Evolutionary conservation across 2,329 filamentous ascomycete genomes (phyloP).

Genomic region (Calonectria henricotiae): DNA sequence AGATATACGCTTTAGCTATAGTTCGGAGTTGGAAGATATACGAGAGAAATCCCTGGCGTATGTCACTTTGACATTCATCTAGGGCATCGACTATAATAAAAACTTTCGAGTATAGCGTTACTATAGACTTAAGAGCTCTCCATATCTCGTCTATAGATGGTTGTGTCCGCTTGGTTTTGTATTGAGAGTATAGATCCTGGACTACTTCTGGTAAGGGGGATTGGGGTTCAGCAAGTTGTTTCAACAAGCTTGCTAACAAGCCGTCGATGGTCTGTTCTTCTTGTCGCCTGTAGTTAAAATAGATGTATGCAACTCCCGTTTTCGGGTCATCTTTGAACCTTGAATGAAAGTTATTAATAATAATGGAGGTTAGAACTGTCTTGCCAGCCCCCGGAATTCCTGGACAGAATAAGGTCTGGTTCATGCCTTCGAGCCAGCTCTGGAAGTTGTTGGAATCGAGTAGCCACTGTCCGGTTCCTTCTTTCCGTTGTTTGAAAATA

Average conservation of each 20-base stretch:
- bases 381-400: constrained; percentile 58
- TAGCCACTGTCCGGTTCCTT: too few species aligned
- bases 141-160: too few species aligned
- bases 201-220: too few species aligned
- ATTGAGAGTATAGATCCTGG: too few species aligned
- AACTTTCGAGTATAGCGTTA: too few species aligned
- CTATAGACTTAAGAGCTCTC: too few species aligned
- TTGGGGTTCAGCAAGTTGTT: neutral
- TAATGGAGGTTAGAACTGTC: constrained; percentile 44
- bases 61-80: neutral
- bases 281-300: constrained; percentile 49
- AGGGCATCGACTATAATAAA: too few species aligned
- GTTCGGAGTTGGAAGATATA: neutral
- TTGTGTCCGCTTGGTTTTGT: too few species aligned
- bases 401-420: neutral
- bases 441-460: constrained; percentile 39
- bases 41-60: neutral
- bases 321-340: neutral
- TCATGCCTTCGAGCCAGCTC: constrained; percentile 49
- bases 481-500: too few species aligned
- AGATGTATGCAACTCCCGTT: neutral
- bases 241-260: constrained; percentile 53
- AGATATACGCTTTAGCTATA: neutral
- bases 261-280: constrained; percentile 48
- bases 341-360: constrained; percentile 38